Conservation (phyloP, 495 filamentous ascomycete species). For the Penicillium herquei region DNA sequence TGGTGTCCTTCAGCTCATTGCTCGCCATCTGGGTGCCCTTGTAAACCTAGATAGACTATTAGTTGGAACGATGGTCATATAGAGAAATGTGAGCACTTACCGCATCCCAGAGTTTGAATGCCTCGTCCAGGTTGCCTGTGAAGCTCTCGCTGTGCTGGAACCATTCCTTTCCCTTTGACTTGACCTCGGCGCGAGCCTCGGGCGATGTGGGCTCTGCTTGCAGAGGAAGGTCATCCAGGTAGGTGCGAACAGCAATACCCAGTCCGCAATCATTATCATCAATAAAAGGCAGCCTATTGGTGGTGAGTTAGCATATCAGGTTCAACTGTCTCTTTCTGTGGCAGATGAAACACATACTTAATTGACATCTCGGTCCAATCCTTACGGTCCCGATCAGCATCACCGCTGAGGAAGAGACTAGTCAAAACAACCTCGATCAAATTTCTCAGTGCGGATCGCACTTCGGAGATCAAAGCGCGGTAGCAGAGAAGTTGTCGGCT, state of each 20-base stretch:
- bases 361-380: conserved; percentile 71
- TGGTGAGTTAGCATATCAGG: conserved; percentile 29
- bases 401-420: conserved; percentile 76
- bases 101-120: conserved; percentile 81
- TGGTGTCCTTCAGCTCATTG: conserved; percentile 62
- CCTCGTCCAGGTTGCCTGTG: conserved; percentile 70
- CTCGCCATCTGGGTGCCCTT: conserved; percentile 63
- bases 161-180: conserved; percentile 61
- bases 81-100: conserved; percentile 43
- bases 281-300: conserved; percentile 79
- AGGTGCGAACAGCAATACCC: conserved; percentile 88
- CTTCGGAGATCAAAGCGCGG: conserved; percentile 75
- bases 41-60: conserved; percentile 48
- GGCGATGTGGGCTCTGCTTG: conserved; percentile 53
- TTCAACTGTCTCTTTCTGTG: background rate
- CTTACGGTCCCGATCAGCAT: conserved; percentile 66
- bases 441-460: conserved; percentile 75
- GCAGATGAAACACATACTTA: conserved; percentile 51
- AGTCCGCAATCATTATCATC: conserved; percentile 79
- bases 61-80: background rate
- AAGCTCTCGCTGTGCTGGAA: conserved; percentile 79
- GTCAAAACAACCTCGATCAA: conserved; percentile 76
- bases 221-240: conserved; percentile 78
- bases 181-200: conserved; percentile 60
- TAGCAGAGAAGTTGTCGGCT: conserved; percentile 87